Conservation (phyloP, 2,329 filamentous ascomycete species). For the Fusarium sp. region DNA sequence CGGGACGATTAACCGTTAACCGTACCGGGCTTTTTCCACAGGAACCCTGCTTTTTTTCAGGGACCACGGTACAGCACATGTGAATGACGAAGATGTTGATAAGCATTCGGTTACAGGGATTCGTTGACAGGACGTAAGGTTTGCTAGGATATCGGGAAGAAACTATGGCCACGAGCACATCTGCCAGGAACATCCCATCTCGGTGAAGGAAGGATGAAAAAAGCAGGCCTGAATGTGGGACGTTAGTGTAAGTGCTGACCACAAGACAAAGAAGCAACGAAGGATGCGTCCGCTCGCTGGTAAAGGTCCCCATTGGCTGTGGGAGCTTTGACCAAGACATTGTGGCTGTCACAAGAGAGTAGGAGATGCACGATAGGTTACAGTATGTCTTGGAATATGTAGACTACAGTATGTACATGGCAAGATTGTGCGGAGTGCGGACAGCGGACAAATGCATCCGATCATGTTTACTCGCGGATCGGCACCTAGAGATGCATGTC, state of each 20-base stretch:
- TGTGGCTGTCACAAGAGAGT: conserved; percentile 6
- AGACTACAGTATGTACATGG: neutral
- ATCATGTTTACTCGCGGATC: conserved; percentile 28
- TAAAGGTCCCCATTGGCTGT: neutral
- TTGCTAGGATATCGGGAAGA: conserved; percentile 24
- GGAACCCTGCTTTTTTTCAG: conserved; percentile 15
- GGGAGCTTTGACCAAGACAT: neutral
- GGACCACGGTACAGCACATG: conserved; percentile 7
- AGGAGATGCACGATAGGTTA: conserved; percentile 10
- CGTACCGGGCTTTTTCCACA: conserved; percentile 13
- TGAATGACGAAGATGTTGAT: conserved; percentile 39
- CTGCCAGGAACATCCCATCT: conserved; percentile 24
- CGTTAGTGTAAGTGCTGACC: conserved; percentile 27
- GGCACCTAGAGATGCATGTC: conserved; percentile 21
- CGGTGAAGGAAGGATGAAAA: conserved; percentile 16
- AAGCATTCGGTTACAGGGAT: conserved; percentile 30
- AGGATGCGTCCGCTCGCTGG: neutral
- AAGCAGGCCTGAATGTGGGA: conserved; percentile 36
- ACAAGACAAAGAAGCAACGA: conserved; percentile 1
- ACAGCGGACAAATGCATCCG: conserved; percentile 19
- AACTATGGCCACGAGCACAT: conserved; percentile 22
- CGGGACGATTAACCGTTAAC: conserved; percentile 29
- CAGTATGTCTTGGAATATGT: conserved; percentile 2
- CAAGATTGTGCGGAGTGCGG: conserved; percentile 8
- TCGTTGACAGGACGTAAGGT: conserved; percentile 23